Evolutionary conservation across 345 rosid species (phyloP).

Genomic region (Salix caprea): DNA sequence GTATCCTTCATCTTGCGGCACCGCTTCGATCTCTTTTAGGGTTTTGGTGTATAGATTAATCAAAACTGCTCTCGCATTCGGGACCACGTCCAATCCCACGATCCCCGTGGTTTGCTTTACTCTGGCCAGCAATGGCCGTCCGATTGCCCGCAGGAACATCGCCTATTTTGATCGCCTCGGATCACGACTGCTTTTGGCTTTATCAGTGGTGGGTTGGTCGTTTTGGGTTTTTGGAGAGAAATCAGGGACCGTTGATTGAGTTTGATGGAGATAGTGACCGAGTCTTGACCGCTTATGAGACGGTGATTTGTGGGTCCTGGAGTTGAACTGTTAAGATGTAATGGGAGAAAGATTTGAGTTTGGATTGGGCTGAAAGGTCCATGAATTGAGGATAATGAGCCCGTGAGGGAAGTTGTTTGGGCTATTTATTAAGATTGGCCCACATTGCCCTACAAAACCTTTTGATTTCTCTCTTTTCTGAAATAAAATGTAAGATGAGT

Average conservation of each 20-base stretch:
- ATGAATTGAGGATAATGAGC: too few relatives aligned
- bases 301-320: neutral
- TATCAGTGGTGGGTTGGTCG: neutral
- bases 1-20: slow-evolving; percentile 94
- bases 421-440: too few relatives aligned
- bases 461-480: too few relatives aligned
- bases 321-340: neutral
- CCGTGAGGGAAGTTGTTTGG: too few relatives aligned
- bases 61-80: slow-evolving; percentile 82
- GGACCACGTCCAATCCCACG: slow-evolving; percentile 90
- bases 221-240: neutral
- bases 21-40: slow-evolving; percentile 89
- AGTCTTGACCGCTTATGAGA: neutral
- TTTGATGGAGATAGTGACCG: neutral
- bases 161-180: neutral
- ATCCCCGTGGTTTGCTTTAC: slow-evolving; percentile 94
- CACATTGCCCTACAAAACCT: too few relatives aligned
- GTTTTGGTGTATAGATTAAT: slow-evolving; percentile 75
- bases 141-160: slow-evolving; percentile 74
- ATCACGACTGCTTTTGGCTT: neutral
- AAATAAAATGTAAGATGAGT: too few relatives aligned
- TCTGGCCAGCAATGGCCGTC: slow-evolving; percentile 87
- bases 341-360: neutral
- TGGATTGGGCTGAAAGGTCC: too few relatives aligned
- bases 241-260: neutral